Base-by-base conservation (phyloP, 2,329 filamentous ascomycete species). In the Colletotrichum phormii region DNA sequence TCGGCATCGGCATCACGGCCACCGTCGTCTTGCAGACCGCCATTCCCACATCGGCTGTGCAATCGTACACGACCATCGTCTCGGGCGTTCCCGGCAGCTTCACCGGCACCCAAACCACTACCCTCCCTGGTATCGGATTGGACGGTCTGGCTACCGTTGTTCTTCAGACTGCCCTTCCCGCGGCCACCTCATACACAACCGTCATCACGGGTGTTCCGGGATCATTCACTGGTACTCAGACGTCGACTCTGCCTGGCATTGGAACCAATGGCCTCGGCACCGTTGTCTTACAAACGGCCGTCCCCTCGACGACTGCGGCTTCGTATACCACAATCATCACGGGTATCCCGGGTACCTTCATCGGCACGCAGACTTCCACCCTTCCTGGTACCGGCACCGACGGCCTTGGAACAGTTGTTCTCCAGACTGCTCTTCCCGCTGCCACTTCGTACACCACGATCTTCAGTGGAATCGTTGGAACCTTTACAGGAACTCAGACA, bases 371-470 rank as follows among this genome's bases (percentile, higher is more conserved):
- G 15, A 57, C 57, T 1, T n/a, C 42, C 3, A 71, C 68, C 4
- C 18, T 71, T 18, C 53, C 49, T 3, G 61, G 29, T 2, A 61
- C 54, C 0, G 67, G 67, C 3, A 5, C 26, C 0, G 7, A 71
- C 8, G 63, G 63, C 2, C 57, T 67, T 24, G 63, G 54, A 2
- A 71, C 68, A 1, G 64, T 71, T 7, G 12, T 71, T 2, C 15
- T 71, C 0, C 68, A 71, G 57, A 71, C 68, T 11, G 64, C 68
- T 5, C 8, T 71, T 1, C 64, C 68, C 1, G 42, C 49, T 2
- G 24, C 42, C 13, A 29, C 64, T 1, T 71, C 68, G 0, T 68
- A 71, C 33, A 71, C 68, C 0, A 71, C 68, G 2, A 18, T 67
- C 1, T 26, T 62, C 11, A 60, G 46, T 2, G 68, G 68, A 18